These are phyloP conservation scores for Naganishia randhawae DNA, from an alignment of 768 basidiomycete genomes.

Conservation along the genomic window DNA sequence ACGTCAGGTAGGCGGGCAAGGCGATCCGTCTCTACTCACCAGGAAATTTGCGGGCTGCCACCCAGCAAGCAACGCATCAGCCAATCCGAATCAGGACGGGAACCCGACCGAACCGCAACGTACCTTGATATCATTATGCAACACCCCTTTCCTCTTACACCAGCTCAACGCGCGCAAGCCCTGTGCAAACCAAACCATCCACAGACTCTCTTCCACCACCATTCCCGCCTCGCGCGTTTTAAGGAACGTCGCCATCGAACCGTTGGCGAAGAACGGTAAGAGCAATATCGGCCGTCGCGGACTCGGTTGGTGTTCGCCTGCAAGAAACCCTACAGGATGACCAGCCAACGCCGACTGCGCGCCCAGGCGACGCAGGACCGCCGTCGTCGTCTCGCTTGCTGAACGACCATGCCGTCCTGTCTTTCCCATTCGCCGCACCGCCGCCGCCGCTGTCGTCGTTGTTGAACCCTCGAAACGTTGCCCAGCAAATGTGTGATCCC, in stretches of 20 bases:
- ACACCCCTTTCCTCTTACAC: slow-evolving; percentile 50
- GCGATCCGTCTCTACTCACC: not conserved
- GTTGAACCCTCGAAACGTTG: not conserved
- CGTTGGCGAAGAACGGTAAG: slow-evolving; percentile 42
- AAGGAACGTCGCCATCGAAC: slow-evolving; percentile 46
- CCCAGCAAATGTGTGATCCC: not conserved
- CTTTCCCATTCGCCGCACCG: too few species aligned
- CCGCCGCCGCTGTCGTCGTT: not conserved
- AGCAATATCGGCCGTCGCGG: slow-evolving; percentile 36
- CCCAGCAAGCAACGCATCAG: not conserved
- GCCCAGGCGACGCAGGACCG: slow-evolving; percentile 19
- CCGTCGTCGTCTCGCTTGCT: slow-evolving; percentile 34
- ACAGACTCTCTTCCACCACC: slow-evolving; percentile 39
- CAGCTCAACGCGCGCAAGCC: slow-evolving; percentile 45
- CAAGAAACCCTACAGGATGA: slow-evolving; percentile 9
- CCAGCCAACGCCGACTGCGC: slow-evolving; percentile 4
- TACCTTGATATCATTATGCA: slow-evolving; percentile 55
- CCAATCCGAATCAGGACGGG: not conserved
- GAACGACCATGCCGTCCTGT: slow-evolving; percentile 29
- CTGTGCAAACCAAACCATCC: slow-evolving; percentile 49
- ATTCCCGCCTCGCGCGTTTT: slow-evolving; percentile 37
- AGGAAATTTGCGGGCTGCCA: slow-evolving; percentile 10
- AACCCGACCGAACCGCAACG: not conserved
- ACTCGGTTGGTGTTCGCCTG: slow-evolving; percentile 22
- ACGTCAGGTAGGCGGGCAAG: not conserved